Percentiles rank a stretch among this genome's conserved stretches.
phyloP scores from a whole-genome alignment of 2,329 filamentous ascomycete species.

The Atkinsonella hypoxylon region DNA sequence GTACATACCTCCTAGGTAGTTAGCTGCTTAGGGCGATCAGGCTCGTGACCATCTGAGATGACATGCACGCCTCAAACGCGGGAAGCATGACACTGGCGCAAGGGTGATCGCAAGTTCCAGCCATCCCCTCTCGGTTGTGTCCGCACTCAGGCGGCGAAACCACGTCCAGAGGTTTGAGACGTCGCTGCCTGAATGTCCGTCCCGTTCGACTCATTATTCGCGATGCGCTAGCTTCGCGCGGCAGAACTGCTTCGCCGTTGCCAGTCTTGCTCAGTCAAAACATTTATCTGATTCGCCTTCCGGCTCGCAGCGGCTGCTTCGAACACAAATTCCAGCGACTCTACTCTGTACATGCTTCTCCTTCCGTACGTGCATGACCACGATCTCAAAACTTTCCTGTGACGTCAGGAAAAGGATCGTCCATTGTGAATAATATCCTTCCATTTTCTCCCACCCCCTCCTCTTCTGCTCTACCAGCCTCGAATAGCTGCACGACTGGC shows the following conservation, averaged over 20 bases:
- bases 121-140: background rate
- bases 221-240: background rate
- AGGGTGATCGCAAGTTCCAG: conserved; percentile 5
- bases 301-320: background rate
- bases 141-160: background rate
- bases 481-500: background rate
- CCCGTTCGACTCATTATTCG: background rate
- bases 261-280: background rate
- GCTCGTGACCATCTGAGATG: background rate
- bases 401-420: background rate
- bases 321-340: background rate
- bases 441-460: too few relatives aligned
- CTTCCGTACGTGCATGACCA: conserved; percentile 1
- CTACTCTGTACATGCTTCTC: background rate
- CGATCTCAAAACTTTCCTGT: background rate
- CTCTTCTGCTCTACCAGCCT: background rate
- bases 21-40: conserved; percentile 10
- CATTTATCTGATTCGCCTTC: background rate
- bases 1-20: too few relatives aligned
- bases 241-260: background rate
- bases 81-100: conserved; percentile 6
- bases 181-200: background rate
- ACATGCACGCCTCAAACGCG: background rate
- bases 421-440: background rate
- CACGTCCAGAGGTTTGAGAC: background rate